These are phyloP conservation scores for Fraxinus floribunda DNA, from an alignment of 305 asterid genomes.

Conservation along the genomic window DNA sequence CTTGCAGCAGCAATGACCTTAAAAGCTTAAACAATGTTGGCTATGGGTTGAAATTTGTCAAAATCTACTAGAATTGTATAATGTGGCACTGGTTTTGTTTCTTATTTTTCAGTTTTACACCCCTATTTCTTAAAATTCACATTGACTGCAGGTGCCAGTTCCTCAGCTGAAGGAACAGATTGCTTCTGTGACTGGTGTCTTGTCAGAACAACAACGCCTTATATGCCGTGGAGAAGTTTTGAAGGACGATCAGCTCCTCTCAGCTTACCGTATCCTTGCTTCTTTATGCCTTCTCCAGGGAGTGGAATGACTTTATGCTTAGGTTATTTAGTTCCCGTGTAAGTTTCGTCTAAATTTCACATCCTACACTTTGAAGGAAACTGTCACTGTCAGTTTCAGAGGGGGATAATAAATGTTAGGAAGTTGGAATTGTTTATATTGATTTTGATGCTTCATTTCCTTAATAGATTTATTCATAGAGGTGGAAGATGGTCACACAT, in stretches of 20 bases:
- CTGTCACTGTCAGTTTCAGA: neutral
- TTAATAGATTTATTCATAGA: conserved; percentile 53
- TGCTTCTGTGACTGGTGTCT: conserved; percentile 86
- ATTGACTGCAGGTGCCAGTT: conserved; percentile 71
- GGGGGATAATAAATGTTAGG: conserved; percentile 14
- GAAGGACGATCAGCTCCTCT: conserved; percentile 93
- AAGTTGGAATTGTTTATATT: conserved; percentile 4
- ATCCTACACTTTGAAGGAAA: conserved; percentile 5
- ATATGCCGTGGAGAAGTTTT: conserved; percentile 97
- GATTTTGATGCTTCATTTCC: conserved; percentile 42
- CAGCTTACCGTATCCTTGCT: conserved; percentile 95
- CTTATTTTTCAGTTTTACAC: neutral
- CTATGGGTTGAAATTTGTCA: neutral
- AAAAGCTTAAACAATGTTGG: neutral
- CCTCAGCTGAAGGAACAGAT: conserved; percentile 85
- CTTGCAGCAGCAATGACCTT: neutral
- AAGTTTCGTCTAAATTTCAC: conserved; percentile 15
- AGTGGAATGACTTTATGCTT: neutral
- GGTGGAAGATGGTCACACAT: conserved; percentile 97
- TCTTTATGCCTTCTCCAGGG: conserved; percentile 8
- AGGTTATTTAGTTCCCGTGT: conserved; percentile 8
- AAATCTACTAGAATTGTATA: neutral
- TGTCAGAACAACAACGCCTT: conserved; percentile 93
- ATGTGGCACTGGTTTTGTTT: neutral
- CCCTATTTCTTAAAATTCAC: conserved; percentile 20